Percentiles rank a stretch among this genome's conserved stretches.
phyloP scores from a whole-genome alignment of 257 asterid genomes.

The Fraxinus anomala region DNA sequence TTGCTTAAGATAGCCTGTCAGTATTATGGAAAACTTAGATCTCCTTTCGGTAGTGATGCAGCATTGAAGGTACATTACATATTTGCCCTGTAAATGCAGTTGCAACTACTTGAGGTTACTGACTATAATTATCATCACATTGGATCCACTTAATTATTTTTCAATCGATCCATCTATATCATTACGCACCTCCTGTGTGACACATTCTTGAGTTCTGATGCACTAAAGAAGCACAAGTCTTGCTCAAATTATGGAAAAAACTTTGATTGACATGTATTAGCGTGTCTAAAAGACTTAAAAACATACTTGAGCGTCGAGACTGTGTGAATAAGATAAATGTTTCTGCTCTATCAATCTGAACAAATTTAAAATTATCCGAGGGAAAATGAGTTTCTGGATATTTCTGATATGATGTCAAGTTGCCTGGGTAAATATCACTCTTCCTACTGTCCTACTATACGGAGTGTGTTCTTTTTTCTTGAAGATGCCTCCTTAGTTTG shows the following conservation, averaged over 20 bases:
- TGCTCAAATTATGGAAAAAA: background rate
- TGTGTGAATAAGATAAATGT: background rate
- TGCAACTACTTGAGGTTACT: background rate
- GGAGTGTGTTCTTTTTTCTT: background rate
- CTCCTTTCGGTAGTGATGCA: slow-evolving; percentile 83
- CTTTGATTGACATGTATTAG: background rate
- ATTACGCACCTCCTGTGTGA: background rate
- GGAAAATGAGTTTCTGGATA: background rate
- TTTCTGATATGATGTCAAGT: background rate
- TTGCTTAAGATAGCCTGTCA: slow-evolving; percentile 82
- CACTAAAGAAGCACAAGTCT: background rate
- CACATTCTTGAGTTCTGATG: background rate
- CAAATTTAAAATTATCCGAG: background rate
- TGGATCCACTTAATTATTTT: background rate
- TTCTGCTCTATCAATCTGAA: background rate
- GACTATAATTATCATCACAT: background rate
- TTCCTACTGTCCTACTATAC: background rate
- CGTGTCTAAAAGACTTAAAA: background rate
- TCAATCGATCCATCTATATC: background rate
- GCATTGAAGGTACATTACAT: slow-evolving; percentile 52
- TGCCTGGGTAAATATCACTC: slow-evolving; percentile 1
- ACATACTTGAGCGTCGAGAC: background rate
- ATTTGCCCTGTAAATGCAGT: slow-evolving; percentile 5
- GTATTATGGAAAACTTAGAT: slow-evolving; percentile 85
- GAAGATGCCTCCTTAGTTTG: background rate